Evolutionary conservation across 2,329 filamentous ascomycete species (phyloP), one percentile per base, ranked within the genome.

Genomic region (Drechmeria coniospora): DNA sequence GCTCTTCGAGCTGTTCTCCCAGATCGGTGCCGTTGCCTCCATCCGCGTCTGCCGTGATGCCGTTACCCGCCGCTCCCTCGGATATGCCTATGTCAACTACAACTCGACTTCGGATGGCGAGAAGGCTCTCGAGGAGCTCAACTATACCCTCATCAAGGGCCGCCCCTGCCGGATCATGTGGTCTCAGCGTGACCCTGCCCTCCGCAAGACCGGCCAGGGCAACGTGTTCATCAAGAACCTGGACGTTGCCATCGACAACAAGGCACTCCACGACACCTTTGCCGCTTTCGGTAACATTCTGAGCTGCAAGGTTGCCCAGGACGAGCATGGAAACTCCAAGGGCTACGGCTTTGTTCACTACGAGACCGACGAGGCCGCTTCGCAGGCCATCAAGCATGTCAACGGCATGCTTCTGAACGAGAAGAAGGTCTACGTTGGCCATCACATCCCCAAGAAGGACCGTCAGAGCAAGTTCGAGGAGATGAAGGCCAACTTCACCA

Each of bases 401-500:
- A 98, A 98, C 58, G 90, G 90, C 56, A 98, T 98, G 90, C 68
- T 98, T 56, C 63, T 98, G 53, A 98, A 98, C 65, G 90, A 98
- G 74, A 98, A 98, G 79, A 98, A 98, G 74, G 90, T 98, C 40
- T 98, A 92, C 46, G 90, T 98, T 44, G 90, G 90, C 40, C 87
- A 94, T 63, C 90, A 98, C 64, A 95, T 98, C 49, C 86, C 90
- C 56, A 95, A 95, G 79, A 95, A 95, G 73, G 90, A 98, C 54
- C 87, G 90, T 48, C 90, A 95, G 73, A 93, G 83, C 82, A 98
- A 98, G 67, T 95, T 95, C 46, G 90, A 98, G 67, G 90, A 98
- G 71, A 98, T 98, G 87, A 98, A 98, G 78, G 90, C 90, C 59
- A 98, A 98, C 71, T 98, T 92, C 72, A 98, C 90, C 67, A 98